Base-by-base conservation (phyloP, 2,329 filamentous ascomycete species). In the Elsinoe batatas region DNA sequence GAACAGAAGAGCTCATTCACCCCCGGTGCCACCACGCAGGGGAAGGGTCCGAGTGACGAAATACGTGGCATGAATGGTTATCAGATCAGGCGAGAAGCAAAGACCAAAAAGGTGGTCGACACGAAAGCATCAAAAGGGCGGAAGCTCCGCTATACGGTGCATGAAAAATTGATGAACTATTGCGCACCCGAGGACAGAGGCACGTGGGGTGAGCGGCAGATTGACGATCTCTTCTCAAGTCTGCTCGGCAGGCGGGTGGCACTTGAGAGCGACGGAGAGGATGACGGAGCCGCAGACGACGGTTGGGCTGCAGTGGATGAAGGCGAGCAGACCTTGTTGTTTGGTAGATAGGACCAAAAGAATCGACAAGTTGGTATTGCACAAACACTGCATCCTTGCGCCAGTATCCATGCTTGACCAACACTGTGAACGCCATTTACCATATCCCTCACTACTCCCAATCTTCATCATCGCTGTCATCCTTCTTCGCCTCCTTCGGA, bases 91-190 rank as follows among this genome's bases (percentile, higher is more conserved):
- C 82, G 86, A 66, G 86, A 90, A 64, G 84, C 83, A 56, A 95
- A 91, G 76, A 95, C 85, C 57, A 86, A 87, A 71, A 87, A 88
- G 67, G 80, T 84, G 30, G 87, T 97, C 3, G 93, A 98, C 69
- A 91, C 91, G 17, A 93, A 91, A 68, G 93, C 93, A 0, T 95
- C 88, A 68, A 97, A 97, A 72, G 93, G 93, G 5, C 78, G 93
- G 50, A 96, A 96, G 74, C 81, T 98, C 79, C 80, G 89, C 37
- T 98, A 91, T 71, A 93, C 88, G 13, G 89, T 96, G 44, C 91
- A 97, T 67, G 91, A 97, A 74, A 97, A 97, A 75, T 71, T 98
- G 65, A 88, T 95, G 73, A 96, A 96, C 70, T 97, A 97, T 67
- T 96, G 96, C 90, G 91, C 91, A 10, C 84, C 90, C 0, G 89